phyloP scores from a whole-genome alignment of 768 basidiomycete species.

The Gymnopilus dilepis region DNA sequence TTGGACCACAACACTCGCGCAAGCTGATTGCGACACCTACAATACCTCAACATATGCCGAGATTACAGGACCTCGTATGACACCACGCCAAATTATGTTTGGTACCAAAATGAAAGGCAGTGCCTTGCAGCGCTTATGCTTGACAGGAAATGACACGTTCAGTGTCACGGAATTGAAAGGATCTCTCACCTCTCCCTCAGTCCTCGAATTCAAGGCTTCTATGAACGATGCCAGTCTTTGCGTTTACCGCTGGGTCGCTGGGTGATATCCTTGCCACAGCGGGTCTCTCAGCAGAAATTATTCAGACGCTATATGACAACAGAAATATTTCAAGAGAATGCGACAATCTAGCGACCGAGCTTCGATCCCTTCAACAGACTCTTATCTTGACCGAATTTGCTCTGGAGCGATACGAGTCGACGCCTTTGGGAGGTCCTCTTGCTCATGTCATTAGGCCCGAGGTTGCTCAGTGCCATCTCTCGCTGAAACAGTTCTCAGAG shows the following conservation, averaged over 20 bases:
- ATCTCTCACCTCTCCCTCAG: too few species aligned
- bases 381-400: neutral
- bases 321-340: neutral
- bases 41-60: too few species aligned
- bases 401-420: neutral
- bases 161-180: too few species aligned
- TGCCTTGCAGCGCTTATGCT: too few species aligned
- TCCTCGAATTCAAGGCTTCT: too few species aligned
- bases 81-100: too few species aligned
- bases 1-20: too few species aligned
- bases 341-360: neutral
- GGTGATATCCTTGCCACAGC: slow-evolving; percentile 2
- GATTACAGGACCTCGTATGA: too few species aligned
- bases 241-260: slow-evolving; percentile 9
- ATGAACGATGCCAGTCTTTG: slow-evolving; percentile 1
- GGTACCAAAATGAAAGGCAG: too few species aligned
- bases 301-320: neutral
- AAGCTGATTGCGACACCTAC: too few species aligned
- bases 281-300: neutral
- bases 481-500: neutral
- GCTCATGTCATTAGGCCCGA: neutral
- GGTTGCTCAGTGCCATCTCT: neutral
- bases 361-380: neutral
- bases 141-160: too few species aligned
- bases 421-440: neutral